These are phyloP conservation scores for Arthrobotrys sinensis DNA, from an alignment of 2,329 filamentous ascomycete genomes.

Conservation along the genomic window DNA sequence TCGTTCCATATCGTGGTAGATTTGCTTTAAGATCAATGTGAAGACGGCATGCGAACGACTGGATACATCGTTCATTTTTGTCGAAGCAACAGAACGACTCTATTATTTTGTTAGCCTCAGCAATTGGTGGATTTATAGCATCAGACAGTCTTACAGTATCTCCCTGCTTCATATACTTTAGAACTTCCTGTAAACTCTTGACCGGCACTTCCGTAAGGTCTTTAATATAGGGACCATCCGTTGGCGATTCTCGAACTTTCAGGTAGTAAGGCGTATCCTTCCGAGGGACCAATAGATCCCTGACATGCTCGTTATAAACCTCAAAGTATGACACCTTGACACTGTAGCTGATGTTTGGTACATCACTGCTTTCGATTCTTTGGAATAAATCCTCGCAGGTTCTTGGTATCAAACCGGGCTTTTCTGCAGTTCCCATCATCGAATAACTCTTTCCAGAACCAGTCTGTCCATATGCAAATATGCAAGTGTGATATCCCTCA, in stretches of 20 bases:
- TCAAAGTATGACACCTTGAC: slow-evolving; percentile 99
- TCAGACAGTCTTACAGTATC: slow-evolving; percentile 71
- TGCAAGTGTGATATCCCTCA: slow-evolving; percentile 98
- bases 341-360: slow-evolving; percentile 93
- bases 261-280: slow-evolving; percentile 89
- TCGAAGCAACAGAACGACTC: slow-evolving; percentile 90
- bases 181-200: slow-evolving; percentile 86
- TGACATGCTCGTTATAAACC: slow-evolving; percentile 99
- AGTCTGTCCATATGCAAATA: slow-evolving; percentile 98
- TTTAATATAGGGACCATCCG: slow-evolving; percentile 96
- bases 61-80: slow-evolving; percentile 99
- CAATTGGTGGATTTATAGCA: background rate
- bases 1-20: slow-evolving; percentile 96
- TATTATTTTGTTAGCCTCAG: slow-evolving; percentile 57
- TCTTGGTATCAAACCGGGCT: slow-evolving; percentile 91
- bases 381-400: slow-evolving; percentile 97
- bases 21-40: slow-evolving; percentile 97
- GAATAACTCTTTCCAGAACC: slow-evolving; percentile 98
- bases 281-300: slow-evolving; percentile 87
- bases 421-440: slow-evolving; percentile 90
- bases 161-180: slow-evolving; percentile 90
- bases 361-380: slow-evolving; percentile 86
- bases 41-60: slow-evolving; percentile 97
- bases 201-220: slow-evolving; percentile 95
- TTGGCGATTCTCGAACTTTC: slow-evolving; percentile 95